Evolutionary conservation across 2,329 filamentous ascomycete species (phyloP), one percentile per base, ranked within the genome.

Genomic region (Fusarium cyanostomum): DNA sequence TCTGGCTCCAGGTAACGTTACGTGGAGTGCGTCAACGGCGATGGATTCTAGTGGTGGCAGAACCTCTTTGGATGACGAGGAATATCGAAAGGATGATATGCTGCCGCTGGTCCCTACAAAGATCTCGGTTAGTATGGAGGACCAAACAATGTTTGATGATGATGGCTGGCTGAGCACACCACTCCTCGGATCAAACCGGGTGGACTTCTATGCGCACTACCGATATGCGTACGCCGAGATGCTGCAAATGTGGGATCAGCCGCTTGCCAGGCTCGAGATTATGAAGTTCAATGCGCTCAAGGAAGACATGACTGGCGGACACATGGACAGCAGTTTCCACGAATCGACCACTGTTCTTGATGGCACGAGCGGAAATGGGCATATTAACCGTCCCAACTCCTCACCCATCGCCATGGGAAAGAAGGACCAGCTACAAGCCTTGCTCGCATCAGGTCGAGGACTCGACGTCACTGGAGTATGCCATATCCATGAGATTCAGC

Each of bases 211-310:
- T 62, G 80, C 82, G n/a, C 80, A 79, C 67, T 91, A 90, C 69
- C 84, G 88, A 31, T 84, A 86, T 58, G 81, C 84, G 1, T 91
- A 91, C 67, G 87, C 88, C n/a, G 86, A 89, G 73, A 82, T 90
- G 75, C 80, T 91, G 4, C 87, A 88, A 64, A 84, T 86, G 75
- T 90, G 88, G 88, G 79, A 81, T 3, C 82, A 87, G 53, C 86
- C 86, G 0, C 75, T 90, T 5, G 81, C 85, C 28, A 81, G 87
- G 15, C 80, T 90, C 2, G 88, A 91, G 71, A 84, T 91, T 26
- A 81, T 90, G 75, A 90, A 91, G 69, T 90, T 90, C 69, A 89
- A 89, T 61, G 82, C 86, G 5, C 77, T 90, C 34, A 83, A 83
- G 52, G 83, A 84, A 24, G 80, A 82, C 43, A 67, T 42, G 67